Conservation (phyloP, 768 basidiomycete species). For the Pisolithus orientalis region DNA sequence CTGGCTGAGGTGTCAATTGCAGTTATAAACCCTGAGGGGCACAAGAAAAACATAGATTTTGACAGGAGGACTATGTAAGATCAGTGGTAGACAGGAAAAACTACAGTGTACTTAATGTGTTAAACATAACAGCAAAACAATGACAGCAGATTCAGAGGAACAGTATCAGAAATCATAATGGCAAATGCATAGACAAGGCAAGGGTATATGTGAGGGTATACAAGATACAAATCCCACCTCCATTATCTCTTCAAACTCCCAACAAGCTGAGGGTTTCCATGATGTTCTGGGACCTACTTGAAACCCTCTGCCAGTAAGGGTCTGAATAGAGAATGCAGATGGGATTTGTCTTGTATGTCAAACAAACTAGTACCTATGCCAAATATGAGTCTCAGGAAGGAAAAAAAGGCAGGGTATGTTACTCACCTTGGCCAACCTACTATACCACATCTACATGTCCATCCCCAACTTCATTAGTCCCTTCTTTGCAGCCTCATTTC, state of each 20-base stretch:
- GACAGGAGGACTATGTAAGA: no score
- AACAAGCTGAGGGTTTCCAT: conserved; percentile 35
- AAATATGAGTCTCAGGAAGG: background rate
- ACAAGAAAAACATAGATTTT: no score
- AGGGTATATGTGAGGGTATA: no score
- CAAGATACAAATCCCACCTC: conserved; percentile 14
- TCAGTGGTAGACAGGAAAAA: no score
- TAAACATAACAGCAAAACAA: no score
- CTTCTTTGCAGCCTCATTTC: conserved; percentile 77
- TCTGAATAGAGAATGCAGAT: conserved; percentile 53
- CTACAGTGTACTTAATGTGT: no score
- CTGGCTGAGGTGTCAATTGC: no score
- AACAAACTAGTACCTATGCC: background rate
- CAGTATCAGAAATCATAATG: no score
- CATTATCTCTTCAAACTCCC: conserved; percentile 60
- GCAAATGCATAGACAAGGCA: no score
- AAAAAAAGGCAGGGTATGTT: background rate
- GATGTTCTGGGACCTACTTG: conserved; percentile 1
- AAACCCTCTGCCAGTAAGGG: conserved; percentile 41
- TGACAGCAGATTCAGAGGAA: no score
- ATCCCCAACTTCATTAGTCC: conserved; percentile 59
- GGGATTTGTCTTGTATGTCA: conserved; percentile 3
- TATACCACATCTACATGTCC: conserved; percentile 28
- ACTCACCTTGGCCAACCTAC: conserved; percentile 28
- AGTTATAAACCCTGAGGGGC: no score